Conservation (phyloP, 768 basidiomycete genomes). For the Hygrophorus pudorinus region DNA sequence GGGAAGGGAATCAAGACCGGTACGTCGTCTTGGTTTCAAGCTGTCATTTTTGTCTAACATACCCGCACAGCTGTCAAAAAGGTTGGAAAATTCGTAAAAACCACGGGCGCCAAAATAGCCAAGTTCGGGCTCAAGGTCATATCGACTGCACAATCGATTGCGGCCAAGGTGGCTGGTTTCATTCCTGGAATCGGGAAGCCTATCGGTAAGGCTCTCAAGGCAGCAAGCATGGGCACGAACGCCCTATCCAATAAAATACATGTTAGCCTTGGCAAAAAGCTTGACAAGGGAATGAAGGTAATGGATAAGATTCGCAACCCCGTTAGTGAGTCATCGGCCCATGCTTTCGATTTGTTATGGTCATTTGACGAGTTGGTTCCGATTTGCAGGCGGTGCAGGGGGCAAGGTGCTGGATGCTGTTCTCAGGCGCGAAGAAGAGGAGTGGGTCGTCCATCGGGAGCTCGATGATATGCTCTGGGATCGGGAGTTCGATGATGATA, state of each 20-base stretch:
- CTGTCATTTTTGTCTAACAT: not conserved
- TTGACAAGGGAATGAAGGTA: constrained; percentile 4
- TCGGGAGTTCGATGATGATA: no score
- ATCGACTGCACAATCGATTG: constrained; percentile 3
- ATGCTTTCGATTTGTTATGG: not conserved
- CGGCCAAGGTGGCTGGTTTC: constrained; percentile 4
- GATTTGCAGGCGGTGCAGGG: no score
- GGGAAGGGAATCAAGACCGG: not conserved
- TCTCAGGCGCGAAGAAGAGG: no score
- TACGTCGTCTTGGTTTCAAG: not conserved
- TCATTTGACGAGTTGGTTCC: no score
- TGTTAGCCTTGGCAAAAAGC: constrained; percentile 4
- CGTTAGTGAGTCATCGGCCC: not conserved
- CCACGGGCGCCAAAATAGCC: not conserved
- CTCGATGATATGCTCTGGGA: no score
- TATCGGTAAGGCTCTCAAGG: constrained; percentile 4
- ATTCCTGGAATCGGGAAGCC: constrained; percentile 9
- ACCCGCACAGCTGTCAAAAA: not conserved
- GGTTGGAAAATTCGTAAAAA: not conserved
- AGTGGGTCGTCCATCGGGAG: no score
- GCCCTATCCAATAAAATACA: constrained; percentile 6
- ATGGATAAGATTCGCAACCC: constrained; percentile 3
- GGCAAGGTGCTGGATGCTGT: no score
- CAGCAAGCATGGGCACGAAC: not conserved
- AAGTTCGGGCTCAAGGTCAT: constrained; percentile 4